Evolutionary conservation across 345 rosid species (phyloP).

Genomic region (Lagerstroemia speciosa): DNA sequence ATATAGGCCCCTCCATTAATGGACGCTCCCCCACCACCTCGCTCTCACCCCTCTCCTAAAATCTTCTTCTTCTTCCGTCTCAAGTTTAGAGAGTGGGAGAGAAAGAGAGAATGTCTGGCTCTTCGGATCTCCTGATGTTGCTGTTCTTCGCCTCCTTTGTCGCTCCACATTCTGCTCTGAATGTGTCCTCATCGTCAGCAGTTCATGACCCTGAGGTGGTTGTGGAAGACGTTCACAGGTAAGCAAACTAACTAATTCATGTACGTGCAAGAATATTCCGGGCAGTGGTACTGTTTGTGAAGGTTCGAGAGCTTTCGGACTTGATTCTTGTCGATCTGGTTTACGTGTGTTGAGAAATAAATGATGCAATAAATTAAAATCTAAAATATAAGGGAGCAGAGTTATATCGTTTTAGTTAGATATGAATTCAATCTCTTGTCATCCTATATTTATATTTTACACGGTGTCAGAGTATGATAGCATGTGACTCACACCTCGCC

Average conservation of each 20-base stretch:
- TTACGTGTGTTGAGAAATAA: no score
- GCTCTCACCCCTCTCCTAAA: background rate
- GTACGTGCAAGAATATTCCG: background rate
- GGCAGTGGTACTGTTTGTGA: no score
- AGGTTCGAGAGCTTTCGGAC: no score
- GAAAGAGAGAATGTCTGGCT: constrained; percentile 1
- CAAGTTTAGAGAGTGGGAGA: background rate
- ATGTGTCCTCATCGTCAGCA: constrained; percentile 4
- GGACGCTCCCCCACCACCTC: background rate
- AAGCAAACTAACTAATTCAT: background rate
- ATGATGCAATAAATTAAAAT: no score
- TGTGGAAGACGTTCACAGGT: constrained; percentile 14
- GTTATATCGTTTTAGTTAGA: no score
- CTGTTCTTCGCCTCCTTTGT: background rate
- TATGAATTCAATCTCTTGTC: no score
- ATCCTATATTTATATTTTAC: no score
- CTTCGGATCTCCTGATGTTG: background rate
- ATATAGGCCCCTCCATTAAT: background rate
- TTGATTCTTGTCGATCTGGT: no score
- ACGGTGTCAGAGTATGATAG: no score
- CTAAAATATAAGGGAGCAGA: no score
- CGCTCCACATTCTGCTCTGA: constrained; percentile 7
- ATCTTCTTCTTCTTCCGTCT: background rate
- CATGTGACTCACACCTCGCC: no score
- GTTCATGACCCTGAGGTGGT: constrained; percentile 10